Evolutionary conservation across 768 basidiomycete species (phyloP).

Genomic region (Mycena rebaudengoi): DNA sequence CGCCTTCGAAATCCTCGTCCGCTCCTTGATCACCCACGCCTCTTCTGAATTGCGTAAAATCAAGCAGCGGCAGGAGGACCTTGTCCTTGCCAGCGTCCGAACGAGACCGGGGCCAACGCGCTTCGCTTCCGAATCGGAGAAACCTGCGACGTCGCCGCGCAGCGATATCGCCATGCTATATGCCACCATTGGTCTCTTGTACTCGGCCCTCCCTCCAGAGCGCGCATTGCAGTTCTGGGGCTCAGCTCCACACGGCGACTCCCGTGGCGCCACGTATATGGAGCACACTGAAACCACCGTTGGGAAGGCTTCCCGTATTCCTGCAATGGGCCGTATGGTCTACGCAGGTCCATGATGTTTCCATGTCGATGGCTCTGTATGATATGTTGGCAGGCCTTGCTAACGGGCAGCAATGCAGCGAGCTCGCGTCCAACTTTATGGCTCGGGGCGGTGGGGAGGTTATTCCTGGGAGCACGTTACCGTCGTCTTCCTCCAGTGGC

Average conservation of each 20-base stretch:
- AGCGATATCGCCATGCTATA: slow-evolving; percentile 89
- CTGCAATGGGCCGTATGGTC: slow-evolving; percentile 93
- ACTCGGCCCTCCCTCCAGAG: slow-evolving; percentile 76
- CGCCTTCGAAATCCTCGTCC: slow-evolving; percentile 75
- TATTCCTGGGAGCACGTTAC: slow-evolving; percentile 64
- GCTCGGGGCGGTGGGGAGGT: slow-evolving; percentile 78
- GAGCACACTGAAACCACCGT: slow-evolving; percentile 68
- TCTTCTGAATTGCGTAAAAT: slow-evolving; percentile 86
- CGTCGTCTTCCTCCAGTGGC: slow-evolving; percentile 57
- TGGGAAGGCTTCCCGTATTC: slow-evolving; percentile 75
- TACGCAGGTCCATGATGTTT: slow-evolving; percentile 74
- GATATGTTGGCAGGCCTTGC: slow-evolving; percentile 90
- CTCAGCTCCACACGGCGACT: slow-evolving; percentile 54
- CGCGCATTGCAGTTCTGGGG: slow-evolving; percentile 90
- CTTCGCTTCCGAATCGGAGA: slow-evolving; percentile 54
- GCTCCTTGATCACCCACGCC: slow-evolving; percentile 76
- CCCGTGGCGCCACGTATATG: slow-evolving; percentile 59
- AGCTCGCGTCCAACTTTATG: slow-evolving; percentile 90
- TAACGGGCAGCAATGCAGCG: slow-evolving; percentile 85
- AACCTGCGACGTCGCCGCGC: slow-evolving; percentile 58
- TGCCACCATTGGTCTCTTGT: slow-evolving; percentile 84
- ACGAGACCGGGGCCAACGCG: slow-evolving; percentile 59
- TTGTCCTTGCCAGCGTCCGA: slow-evolving; percentile 72
- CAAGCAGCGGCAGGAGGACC: slow-evolving; percentile 90
- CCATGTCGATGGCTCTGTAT: slow-evolving; percentile 82